Conservation (phyloP, 2,329 filamentous ascomycete species). For the Epichloe sp. region DNA sequence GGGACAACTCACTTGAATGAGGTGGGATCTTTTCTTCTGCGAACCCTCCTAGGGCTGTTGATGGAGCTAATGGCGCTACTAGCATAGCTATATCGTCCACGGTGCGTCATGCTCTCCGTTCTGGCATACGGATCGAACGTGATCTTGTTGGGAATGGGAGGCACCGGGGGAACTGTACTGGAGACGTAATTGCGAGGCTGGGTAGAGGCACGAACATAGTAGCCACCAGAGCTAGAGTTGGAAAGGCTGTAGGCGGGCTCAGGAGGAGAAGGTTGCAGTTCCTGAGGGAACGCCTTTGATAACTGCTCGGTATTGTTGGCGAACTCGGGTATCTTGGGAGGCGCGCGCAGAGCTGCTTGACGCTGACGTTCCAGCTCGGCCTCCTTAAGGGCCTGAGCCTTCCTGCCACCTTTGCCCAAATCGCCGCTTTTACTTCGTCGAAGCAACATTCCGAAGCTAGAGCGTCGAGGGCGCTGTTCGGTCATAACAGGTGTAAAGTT, state of each 20-base stretch:
- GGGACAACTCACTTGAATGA: conserved; percentile 85
- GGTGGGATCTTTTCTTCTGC: conserved; percentile 91
- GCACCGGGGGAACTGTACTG: conserved; percentile 35
- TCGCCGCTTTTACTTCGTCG: conserved; percentile 57
- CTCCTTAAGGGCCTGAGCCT: conserved; percentile 40
- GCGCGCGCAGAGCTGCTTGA: conserved; percentile 31
- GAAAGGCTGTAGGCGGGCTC: conserved; percentile 50
- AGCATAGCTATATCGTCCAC: conserved; percentile 91
- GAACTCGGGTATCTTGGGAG: conserved; percentile 40
- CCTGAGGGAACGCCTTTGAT: conserved; percentile 33
- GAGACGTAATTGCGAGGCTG: conserved; percentile 31
- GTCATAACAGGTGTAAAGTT: conserved; percentile 15
- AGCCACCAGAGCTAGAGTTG: conserved; percentile 19
- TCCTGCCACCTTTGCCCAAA: conserved; percentile 45
- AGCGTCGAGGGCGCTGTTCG: conserved; percentile 18
- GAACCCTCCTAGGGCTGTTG: conserved; percentile 83
- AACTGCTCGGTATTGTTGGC: conserved; percentile 33
- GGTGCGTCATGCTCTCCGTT: conserved; percentile 91
- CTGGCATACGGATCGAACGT: conserved; percentile 63
- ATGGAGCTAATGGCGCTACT: conserved; percentile 82
- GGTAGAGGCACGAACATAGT: conserved; percentile 14
- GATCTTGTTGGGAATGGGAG: conserved; percentile 47
- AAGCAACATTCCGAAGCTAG: conserved; percentile 46
- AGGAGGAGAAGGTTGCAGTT: conserved; percentile 40
- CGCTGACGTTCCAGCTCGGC: conserved; percentile 39